These are phyloP conservation scores for Uronychia binucleata DNA, from an alignment of 73 alveolate species.

Conservation along the genomic window DNA sequence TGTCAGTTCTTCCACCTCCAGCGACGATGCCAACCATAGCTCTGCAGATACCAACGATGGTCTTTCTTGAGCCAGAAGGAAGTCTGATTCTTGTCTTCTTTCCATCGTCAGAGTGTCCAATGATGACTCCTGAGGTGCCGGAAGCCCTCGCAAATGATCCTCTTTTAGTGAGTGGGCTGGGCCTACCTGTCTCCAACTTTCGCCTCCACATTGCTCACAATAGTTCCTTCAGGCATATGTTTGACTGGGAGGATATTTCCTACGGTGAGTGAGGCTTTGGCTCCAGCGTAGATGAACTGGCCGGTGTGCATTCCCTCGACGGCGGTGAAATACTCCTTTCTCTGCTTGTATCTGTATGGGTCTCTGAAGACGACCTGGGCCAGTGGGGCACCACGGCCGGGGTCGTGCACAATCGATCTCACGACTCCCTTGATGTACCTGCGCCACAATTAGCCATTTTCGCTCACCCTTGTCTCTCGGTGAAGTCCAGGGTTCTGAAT, in stretches of 20 bases:
- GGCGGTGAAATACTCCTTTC: conserved; percentile 93
- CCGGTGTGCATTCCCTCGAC: conserved; percentile 96
- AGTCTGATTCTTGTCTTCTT: conserved; percentile 83
- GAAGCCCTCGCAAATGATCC: conserved; percentile 93
- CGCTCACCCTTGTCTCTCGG: conserved; percentile 69
- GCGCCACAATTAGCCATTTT: background rate
- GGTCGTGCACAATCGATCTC: conserved; percentile 90
- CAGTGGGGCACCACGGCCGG: conserved; percentile 97
- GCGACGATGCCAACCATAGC: conserved; percentile 97
- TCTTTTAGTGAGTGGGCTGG: no score
- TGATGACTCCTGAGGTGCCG: conserved; percentile 90
- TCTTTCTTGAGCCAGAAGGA: conserved; percentile 93
- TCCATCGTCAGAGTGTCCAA: conserved; percentile 93
- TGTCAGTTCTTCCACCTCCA: conserved; percentile 98
- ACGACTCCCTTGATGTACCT: conserved; percentile 83
- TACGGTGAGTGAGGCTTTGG: conserved; percentile 87
- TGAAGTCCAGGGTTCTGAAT: conserved; percentile 79
- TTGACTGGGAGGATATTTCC: conserved; percentile 96
- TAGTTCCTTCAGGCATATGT: conserved; percentile 96
- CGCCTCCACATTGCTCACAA: conserved; percentile 89
- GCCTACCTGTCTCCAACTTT: conserved; percentile 93
- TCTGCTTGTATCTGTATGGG: conserved; percentile 90
- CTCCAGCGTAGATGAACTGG: conserved; percentile 93
- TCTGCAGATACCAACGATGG: conserved; percentile 83
- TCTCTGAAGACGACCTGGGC: conserved; percentile 95